Evolutionary conservation across 1,139 yeast genomes (phyloP).

Genomic region (Kodamaea sp.): DNA sequence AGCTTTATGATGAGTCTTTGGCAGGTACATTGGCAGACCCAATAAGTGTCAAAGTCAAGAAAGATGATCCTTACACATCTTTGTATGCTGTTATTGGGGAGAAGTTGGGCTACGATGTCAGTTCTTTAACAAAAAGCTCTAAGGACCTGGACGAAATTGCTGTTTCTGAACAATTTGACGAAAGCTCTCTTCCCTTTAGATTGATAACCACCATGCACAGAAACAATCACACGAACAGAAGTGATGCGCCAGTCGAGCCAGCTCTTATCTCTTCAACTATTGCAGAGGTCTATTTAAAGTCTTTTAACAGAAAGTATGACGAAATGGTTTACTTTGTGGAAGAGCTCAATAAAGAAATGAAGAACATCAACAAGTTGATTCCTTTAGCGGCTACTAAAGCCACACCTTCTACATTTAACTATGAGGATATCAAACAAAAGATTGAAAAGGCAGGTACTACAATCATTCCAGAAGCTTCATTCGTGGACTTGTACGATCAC

Average conservation of each 20-base stretch:
- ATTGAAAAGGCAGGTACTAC: constrained; percentile 14
- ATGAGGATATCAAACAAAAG: constrained; percentile 23
- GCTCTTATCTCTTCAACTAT: constrained; percentile 30
- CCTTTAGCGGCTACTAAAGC: constrained; percentile 2
- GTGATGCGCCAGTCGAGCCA: constrained; percentile 53
- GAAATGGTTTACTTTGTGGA: constrained; percentile 53
- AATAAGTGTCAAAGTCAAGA: constrained; percentile 51
- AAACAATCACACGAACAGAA: constrained; percentile 72
- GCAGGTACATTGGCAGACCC: constrained; percentile 54
- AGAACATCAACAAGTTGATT: constrained; percentile 17
- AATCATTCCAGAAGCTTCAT: constrained; percentile 11
- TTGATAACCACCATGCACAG: constrained; percentile 70
- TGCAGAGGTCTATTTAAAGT: constrained; percentile 41
- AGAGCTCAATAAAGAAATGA: constrained; percentile 38
- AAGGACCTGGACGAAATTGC: constrained; percentile 14
- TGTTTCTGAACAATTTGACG: constrained; percentile 17
- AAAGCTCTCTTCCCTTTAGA: constrained; percentile 42
- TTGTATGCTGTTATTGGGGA: constrained; percentile 54
- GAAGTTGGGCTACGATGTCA: constrained; percentile 31
- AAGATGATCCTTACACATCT: constrained; percentile 54
- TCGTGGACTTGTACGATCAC: constrained; percentile 25
- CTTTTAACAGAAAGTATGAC: constrained; percentile 42
- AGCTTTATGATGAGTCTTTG: constrained; percentile 50
- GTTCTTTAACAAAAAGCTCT: constrained; percentile 5
- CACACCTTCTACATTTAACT: constrained; percentile 26